Conservation (phyloP, 257 asterid genomes). For the Fraxinus cuspidata region DNA sequence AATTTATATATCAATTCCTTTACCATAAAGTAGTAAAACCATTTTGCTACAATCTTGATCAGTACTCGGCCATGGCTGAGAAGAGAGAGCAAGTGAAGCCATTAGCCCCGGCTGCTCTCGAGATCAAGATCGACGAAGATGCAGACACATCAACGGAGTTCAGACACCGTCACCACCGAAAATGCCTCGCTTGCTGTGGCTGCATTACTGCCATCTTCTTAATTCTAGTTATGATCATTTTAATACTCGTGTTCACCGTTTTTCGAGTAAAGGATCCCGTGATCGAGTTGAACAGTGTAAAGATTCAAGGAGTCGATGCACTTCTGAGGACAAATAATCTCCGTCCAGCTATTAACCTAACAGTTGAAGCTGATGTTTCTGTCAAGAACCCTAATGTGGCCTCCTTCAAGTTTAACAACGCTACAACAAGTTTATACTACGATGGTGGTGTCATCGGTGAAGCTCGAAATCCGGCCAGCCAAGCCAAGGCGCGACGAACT, state of each 20-base stretch:
- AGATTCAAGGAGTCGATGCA: conserved; percentile 26
- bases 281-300: conserved; percentile 21
- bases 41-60: conserved; percentile 1
- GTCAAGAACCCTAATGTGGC: conserved; percentile 40
- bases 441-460: conserved; percentile 22
- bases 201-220: conserved; percentile 27
- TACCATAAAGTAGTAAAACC: background rate
- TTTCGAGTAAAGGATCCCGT: conserved; percentile 35
- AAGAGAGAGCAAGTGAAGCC: background rate
- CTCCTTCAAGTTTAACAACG: conserved; percentile 23
- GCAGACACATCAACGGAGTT: background rate
- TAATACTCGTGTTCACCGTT: conserved; percentile 33
- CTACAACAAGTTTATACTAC: conserved; percentile 22
- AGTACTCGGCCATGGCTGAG: background rate
- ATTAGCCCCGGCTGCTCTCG: background rate
- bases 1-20: background rate
- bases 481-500: conserved; percentile 29
- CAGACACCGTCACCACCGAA: conserved; percentile 17
- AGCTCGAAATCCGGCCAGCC: conserved; percentile 11
- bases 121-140: background rate
- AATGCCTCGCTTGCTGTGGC: conserved; percentile 35
- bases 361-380: conserved; percentile 25
- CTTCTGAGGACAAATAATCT: background rate
- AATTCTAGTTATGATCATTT: conserved; percentile 10
- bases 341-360: conserved; percentile 21